Evolutionary conservation across 2,329 filamentous ascomycete species (phyloP).

Genomic region (Penicillium polonicum): DNA sequence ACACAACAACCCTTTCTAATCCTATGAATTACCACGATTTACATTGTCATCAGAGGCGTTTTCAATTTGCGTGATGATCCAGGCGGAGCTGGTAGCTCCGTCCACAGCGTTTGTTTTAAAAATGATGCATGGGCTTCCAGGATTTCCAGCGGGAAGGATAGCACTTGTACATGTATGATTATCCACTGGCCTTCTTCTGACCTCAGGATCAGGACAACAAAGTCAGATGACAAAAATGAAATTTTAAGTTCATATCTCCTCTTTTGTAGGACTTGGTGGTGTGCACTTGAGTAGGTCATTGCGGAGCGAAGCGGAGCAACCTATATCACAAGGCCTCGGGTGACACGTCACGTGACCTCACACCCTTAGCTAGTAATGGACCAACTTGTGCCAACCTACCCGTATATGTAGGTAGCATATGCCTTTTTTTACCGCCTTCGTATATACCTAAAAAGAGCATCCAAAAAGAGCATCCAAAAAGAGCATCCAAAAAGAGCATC

Average conservation of each 20-base stretch:
- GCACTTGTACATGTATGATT: slow-evolving; percentile 12
- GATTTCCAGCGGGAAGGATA: neutral
- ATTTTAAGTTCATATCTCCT: neutral
- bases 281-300: neutral
- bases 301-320: too few relatives aligned
- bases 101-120: slow-evolving; percentile 12
- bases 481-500: too few relatives aligned
- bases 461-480: too few relatives aligned
- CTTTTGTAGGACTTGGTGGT: neutral
- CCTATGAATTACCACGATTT: slow-evolving; percentile 10
- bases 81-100: slow-evolving; percentile 6
- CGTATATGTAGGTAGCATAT: too few relatives aligned
- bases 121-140: slow-evolving; percentile 2
- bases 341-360: too few relatives aligned
- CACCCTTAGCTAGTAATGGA: too few relatives aligned
- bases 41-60: slow-evolving; percentile 16
- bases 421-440: too few relatives aligned
- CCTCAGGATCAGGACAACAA: neutral
- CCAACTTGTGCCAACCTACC: too few relatives aligned
- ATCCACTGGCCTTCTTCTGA: neutral
- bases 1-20: neutral
- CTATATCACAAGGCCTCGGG: too few relatives aligned
- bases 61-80: slow-evolving; percentile 1
- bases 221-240: neutral
- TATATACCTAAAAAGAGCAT: too few relatives aligned